These are phyloP conservation scores for Poa annua DNA, from an alignment of 176 grass and related monocot species.

Conservation along the genomic window DNA sequence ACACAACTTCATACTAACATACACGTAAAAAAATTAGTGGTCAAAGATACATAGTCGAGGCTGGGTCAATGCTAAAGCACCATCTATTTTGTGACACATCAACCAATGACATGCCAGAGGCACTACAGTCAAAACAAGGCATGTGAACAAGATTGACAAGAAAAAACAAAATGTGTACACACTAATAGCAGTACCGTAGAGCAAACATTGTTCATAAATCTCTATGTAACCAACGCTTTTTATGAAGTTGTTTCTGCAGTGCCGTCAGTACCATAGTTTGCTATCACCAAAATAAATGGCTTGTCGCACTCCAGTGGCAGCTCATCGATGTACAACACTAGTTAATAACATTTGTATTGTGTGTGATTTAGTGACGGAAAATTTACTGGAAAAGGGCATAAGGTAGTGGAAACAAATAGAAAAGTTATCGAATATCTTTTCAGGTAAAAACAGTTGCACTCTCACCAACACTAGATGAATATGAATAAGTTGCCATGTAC, in stretches of 20 bases:
- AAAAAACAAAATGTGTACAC: neutral
- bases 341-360: slow-evolving; percentile 27
- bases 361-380: slow-evolving; percentile 17
- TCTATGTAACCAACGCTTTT: slow-evolving; percentile 4
- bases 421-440: slow-evolving; percentile 22
- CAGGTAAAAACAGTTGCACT: slow-evolving; percentile 18
- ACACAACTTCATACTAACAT: slow-evolving; percentile 10
- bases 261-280: neutral
- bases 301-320: neutral
- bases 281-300: slow-evolving; percentile 26
- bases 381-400: slow-evolving; percentile 24
- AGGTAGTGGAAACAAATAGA: slow-evolving; percentile 14
- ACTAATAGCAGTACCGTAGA: neutral
- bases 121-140: neutral
- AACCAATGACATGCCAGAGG: neutral
- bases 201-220: slow-evolving; percentile 28
- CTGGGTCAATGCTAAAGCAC: slow-evolving; percentile 22
- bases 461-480: slow-evolving; percentile 1
- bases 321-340: slow-evolving; percentile 18
- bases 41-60: slow-evolving; percentile 4
- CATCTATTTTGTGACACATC: slow-evolving; percentile 9
- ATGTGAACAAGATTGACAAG: slow-evolving; percentile 16
- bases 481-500: neutral
- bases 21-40: neutral
- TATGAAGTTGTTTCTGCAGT: slow-evolving; percentile 28